Evolutionary conservation across 768 basidiomycete species (phyloP), one percentile per base, ranked within the genome.

Genomic region (Mycena vitilis): DNA sequence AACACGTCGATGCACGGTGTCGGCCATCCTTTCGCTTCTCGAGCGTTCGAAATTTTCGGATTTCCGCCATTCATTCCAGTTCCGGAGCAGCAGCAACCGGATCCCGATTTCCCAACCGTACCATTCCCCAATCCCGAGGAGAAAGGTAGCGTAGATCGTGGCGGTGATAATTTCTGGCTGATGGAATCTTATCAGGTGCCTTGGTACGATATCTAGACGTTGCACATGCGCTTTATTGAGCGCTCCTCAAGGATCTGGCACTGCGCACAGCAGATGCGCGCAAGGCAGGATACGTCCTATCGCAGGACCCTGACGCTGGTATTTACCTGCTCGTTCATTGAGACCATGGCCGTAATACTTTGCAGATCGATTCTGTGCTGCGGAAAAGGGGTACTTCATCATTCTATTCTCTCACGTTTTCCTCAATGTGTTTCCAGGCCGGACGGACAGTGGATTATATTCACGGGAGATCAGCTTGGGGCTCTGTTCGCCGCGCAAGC

Each of bases 1-100:
- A 94, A 95, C 75, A 96, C 95, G 0, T 92, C 95, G 0, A 91
- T 96, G 92, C 95, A 96, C 73, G 95, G 95, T 0, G 95, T 96
- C 60, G 89, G 94, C 71, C 86, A 95, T 76, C 78, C 82, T 6
- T 91, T 91, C 72, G 83, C 88, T 47, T 78, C 77, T 10, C 76
- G 81, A 57, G 91, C 88, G 0, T 91, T 96, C 66, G 78, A 82
- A 45, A 68, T 78, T 4, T 89, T 88, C 65, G 89, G 89, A 7
- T 89, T 94, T 66, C 73, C 82, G 20, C 83, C 86, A 1, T 90
- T 86, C 75, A 81, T 85, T 12, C 85, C 89, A 2, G 92, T 95
- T 13, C 73, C 76, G 58, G 85, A 89, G 69, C 95, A 96, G 77
- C 85, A 86, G 69, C 63, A 81, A 4, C 93, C 95, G 2, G 91